phyloP scores from a whole-genome alignment of 176 grass and related monocot genomes.

The Zoysia pacifica region DNA sequence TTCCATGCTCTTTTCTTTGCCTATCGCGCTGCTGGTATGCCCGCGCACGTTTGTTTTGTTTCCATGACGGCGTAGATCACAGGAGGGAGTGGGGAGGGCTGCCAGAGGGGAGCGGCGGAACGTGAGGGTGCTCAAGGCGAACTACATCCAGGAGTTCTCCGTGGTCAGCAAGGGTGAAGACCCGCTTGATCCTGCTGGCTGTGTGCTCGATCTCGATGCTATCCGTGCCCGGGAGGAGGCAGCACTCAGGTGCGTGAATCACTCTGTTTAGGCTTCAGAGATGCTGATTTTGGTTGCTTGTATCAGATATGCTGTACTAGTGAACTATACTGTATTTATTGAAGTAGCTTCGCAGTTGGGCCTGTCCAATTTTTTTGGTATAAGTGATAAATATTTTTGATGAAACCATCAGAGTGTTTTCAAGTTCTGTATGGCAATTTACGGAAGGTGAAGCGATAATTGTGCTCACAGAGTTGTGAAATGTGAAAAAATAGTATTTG shows the following conservation, averaged over 20 bases:
- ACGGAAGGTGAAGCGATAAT: background rate
- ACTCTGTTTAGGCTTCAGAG: constrained; percentile 2
- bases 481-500: too few species aligned
- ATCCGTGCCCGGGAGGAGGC: constrained; percentile 89
- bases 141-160: constrained; percentile 86
- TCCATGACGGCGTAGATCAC: constrained; percentile 66
- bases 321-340: background rate
- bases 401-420: background rate
- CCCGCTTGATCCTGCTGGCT: constrained; percentile 71
- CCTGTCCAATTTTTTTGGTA: constrained; percentile 20
- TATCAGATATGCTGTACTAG: background rate
- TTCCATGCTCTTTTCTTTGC: background rate
- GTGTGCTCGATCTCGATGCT: constrained; percentile 66
- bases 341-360: background rate
- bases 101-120: constrained; percentile 58
- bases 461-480: background rate
- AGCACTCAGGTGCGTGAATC: constrained; percentile 59
- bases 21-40: constrained; percentile 6
- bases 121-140: constrained; percentile 82
- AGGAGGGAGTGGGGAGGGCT: constrained; percentile 64
- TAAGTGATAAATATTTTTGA: constrained; percentile 5
- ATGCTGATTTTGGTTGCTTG: background rate
- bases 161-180: constrained; percentile 63
- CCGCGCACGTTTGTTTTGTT: constrained; percentile 32
- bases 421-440: background rate